These are phyloP conservation scores for Boletus barrowsii DNA, from an alignment of 768 basidiomycete genomes.

Conservation along the genomic window DNA sequence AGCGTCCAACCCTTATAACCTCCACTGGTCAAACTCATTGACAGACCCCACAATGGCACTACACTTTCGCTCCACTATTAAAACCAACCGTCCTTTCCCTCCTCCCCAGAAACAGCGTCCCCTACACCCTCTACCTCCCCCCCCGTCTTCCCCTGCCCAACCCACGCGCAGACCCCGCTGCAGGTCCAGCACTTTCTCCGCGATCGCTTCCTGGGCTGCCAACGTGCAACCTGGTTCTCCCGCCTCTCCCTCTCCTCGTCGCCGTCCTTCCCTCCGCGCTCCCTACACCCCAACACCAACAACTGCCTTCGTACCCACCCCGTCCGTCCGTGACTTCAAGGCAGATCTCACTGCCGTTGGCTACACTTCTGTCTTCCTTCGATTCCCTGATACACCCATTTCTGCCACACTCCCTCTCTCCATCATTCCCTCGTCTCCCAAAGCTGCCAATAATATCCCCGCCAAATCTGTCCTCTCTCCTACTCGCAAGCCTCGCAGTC, in stretches of 20 bases:
- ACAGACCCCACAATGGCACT: slow-evolving; percentile 8
- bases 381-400: slow-evolving; percentile 49
- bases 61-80: slow-evolving; percentile 9
- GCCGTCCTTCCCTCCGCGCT: slow-evolving; percentile 34
- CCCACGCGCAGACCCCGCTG: slow-evolving; percentile 17
- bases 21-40: no score
- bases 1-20: slow-evolving; percentile 13
- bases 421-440: slow-evolving; percentile 4
- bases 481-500: slow-evolving; percentile 23
- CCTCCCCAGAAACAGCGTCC: slow-evolving; percentile 37
- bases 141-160: slow-evolving; percentile 15
- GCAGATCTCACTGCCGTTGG: slow-evolving; percentile 59
- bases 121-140: slow-evolving; percentile 28
- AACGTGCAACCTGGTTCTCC: slow-evolving; percentile 71
- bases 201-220: slow-evolving; percentile 61
- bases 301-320: slow-evolving; percentile 33
- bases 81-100: slow-evolving; percentile 40
- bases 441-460: slow-evolving; percentile 17
- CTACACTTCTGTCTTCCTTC: slow-evolving; percentile 65
- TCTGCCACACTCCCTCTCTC: slow-evolving; percentile 18
- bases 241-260: slow-evolving; percentile 37
- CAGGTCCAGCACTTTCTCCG: slow-evolving; percentile 45
- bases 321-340: slow-evolving; percentile 44
- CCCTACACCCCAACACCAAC: slow-evolving; percentile 47
- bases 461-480: slow-evolving; percentile 10